Percentiles rank a stretch among this genome's conserved stretches.
Evolutionary conservation across 805 yeast species (phyloP).

Genomic region (Monosporozyma servazzii): DNA sequence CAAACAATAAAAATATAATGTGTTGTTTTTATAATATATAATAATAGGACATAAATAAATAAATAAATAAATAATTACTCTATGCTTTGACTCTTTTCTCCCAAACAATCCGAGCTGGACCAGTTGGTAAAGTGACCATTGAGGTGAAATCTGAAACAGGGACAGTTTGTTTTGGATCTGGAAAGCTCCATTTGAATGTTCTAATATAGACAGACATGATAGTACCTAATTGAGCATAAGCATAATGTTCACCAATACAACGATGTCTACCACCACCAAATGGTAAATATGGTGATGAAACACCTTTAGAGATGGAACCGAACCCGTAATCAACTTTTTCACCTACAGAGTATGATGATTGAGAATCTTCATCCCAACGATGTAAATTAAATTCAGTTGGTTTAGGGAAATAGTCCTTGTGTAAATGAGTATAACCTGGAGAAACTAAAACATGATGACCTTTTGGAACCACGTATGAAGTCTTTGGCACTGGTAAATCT

Average conservation of each 20-base stretch:
- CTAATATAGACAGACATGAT: slow-evolving; percentile 66
- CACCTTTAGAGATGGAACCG: slow-evolving; percentile 94
- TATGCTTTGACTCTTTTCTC: slow-evolving; percentile 42
- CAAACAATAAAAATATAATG: neutral
- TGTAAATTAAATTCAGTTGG: slow-evolving; percentile 69
- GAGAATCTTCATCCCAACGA: slow-evolving; percentile 60
- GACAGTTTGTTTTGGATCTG: slow-evolving; percentile 39
- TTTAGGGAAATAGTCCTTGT: slow-evolving; percentile 69
- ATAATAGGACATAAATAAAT: neutral
- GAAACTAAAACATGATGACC: slow-evolving; percentile 87
- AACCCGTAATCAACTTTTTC: slow-evolving; percentile 82
- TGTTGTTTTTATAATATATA: too few species aligned
- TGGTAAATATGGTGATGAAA: slow-evolving; percentile 89
- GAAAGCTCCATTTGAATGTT: slow-evolving; percentile 66
- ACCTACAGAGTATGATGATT: slow-evolving; percentile 24
- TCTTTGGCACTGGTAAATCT: slow-evolving; percentile 70
- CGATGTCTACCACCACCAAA: slow-evolving; percentile 99
- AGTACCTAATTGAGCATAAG: slow-evolving; percentile 85
- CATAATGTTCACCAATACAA: slow-evolving; percentile 98
- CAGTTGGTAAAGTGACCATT: slow-evolving; percentile 86
- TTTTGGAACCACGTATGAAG: slow-evolving; percentile 71
- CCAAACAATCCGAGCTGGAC: slow-evolving; percentile 67
- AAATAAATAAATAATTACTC: neutral
- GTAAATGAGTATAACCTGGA: slow-evolving; percentile 84
- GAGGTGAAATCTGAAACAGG: slow-evolving; percentile 74